Base-by-base conservation (phyloP, 2,329 filamentous ascomycete species). In the Penicillium olsonii region DNA sequence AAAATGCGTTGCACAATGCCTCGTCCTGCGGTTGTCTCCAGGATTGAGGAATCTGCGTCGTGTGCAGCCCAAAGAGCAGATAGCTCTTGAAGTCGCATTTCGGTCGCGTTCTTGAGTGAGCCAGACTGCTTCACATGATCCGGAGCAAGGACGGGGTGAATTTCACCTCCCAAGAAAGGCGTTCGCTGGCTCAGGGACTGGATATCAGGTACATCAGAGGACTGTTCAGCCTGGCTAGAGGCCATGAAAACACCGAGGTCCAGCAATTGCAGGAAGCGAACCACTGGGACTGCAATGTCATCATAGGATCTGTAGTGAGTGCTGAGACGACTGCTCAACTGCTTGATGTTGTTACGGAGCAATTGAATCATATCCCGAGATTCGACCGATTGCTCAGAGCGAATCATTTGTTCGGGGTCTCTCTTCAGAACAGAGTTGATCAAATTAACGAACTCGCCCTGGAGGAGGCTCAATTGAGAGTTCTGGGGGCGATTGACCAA, bases 361-460 rank as follows among this genome's bases (percentile, higher is more conserved):
- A 79, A 63, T 24, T 66, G 62, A 18, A 75, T 62, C 52, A 71
- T 71, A 44, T 72, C 49, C 27, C 59, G 47, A 15, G 62, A 61
- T 20, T 59, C 56, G 2, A 50, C 42, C 11, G 52, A 45, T 11
- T 43, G 51, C 3, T 41, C 47, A n/a, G 47, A 64, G 1, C 50
- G 45, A 15, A 71, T 40, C 24, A 69, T 60, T 6, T 58, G 49
- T 29, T 73, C 71, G 0, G 64, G 64, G 12, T 58, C 63, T 45
- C 68, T 63, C 22, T 77, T 75, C 18, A 85, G 72, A 14, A 87
- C 72, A n/a, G 81, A 77, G 53, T 84, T 87, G 34, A 95, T 72
- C 20, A 95, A 72, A 53, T 88, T 92, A 44, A 80, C 82, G 61
- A 97, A 92, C 60, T 96, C 90, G 8, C 87, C 87, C 59, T 96